Percentiles rank a stretch among this genome's conserved stretches.
These are phyloP conservation scores for Talaromyces proteolyticus DNA, from an alignment of 495 filamentous ascomycete genomes.

Conservation along the genomic window DNA sequence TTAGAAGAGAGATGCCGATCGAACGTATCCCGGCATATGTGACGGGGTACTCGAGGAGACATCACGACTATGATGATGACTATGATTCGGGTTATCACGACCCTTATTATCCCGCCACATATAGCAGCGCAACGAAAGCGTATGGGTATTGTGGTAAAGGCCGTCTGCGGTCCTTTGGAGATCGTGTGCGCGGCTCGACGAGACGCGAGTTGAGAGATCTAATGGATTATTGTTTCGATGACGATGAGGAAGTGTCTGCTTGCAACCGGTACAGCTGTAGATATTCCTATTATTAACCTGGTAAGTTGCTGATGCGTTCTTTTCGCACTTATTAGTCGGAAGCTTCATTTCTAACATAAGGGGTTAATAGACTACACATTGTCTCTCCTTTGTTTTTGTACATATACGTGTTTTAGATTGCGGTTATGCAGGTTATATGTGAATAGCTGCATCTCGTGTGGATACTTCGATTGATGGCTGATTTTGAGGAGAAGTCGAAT, in stretches of 20 bases:
- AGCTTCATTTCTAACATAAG: no score
- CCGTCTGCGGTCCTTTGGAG: conserved; percentile 4
- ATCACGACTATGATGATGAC: background rate
- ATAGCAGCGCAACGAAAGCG: no score
- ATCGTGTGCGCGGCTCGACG: conserved; percentile 1
- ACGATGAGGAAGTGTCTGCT: background rate
- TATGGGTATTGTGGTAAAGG: conserved; percentile 1
- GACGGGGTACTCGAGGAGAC: background rate
- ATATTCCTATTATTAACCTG: background rate
- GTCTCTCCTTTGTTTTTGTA: no score
- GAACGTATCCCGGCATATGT: conserved; percentile 5
- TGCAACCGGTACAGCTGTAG: background rate
- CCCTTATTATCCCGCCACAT: background rate
- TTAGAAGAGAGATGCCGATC: conserved; percentile 1
- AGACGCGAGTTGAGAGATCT: conserved; percentile 5
- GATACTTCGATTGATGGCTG: no score
- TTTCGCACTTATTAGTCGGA: no score
- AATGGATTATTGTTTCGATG: conserved; percentile 3
- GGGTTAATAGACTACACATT: no score
- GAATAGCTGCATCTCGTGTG: no score
- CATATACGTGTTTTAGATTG: no score
- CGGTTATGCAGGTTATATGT: no score
- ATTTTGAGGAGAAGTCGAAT: no score
- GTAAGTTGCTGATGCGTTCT: background rate
- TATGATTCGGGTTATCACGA: background rate